These are phyloP conservation scores for Mycogone perniciosa DNA, from an alignment of 2,329 filamentous ascomycete genomes.

Conservation along the genomic window DNA sequence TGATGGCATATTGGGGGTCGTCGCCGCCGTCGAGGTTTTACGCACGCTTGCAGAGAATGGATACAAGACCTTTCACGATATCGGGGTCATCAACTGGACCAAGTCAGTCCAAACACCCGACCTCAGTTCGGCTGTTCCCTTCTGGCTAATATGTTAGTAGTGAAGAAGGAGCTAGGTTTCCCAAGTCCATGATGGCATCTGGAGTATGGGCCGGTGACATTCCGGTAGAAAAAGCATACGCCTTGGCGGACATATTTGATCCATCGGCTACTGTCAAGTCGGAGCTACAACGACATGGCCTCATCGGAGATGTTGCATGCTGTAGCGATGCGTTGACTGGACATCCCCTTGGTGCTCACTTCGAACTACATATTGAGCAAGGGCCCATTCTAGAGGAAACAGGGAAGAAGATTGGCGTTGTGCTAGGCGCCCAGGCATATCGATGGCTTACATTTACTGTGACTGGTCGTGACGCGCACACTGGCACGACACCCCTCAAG, in stretches of 20 bases:
- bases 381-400: constrained; percentile 50
- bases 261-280: constrained; percentile 22
- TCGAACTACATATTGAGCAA: constrained; percentile 82
- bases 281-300: constrained; percentile 64
- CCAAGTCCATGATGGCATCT: constrained; percentile 67
- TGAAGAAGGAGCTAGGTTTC: constrained; percentile 77
- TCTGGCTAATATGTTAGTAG: constrained; percentile 29
- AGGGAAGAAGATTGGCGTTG: constrained; percentile 24
- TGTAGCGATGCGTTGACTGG: constrained; percentile 11
- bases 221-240: constrained; percentile 54
- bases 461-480: constrained; percentile 25
- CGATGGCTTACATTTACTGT: constrained; percentile 27
- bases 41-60: constrained; percentile 57
- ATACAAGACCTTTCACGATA: constrained; percentile 61
- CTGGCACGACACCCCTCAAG: constrained; percentile 27
- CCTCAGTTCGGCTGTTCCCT: not conserved
- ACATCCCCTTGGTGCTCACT: constrained; percentile 66
- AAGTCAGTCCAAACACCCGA: constrained; percentile 40
- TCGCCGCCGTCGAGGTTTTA: constrained; percentile 66
- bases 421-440: constrained; percentile 28
- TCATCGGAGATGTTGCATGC: constrained; percentile 15
- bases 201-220: constrained; percentile 71
- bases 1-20: constrained; percentile 70
- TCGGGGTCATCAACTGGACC: constrained; percentile 74
- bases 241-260: constrained; percentile 50